phyloP scores from a whole-genome alignment of 768 basidiomycete genomes.

The Phylloporus arenicola region DNA sequence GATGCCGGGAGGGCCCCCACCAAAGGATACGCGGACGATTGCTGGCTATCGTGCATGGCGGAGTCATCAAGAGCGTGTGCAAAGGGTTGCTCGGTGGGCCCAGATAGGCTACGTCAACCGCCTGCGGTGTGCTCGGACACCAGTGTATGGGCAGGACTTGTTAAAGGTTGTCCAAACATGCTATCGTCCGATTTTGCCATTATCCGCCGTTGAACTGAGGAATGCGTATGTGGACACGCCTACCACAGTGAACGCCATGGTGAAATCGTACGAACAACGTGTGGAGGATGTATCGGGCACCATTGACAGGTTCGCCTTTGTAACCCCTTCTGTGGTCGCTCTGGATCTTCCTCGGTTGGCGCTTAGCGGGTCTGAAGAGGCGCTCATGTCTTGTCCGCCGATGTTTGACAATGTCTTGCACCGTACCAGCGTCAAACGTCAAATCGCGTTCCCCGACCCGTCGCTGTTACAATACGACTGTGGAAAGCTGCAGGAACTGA shows the following conservation, averaged over 20 bases:
- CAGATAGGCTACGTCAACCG: slow-evolving; percentile 72
- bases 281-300: slow-evolving; percentile 46
- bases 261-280: slow-evolving; percentile 63
- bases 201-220: slow-evolving; percentile 38
- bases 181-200: slow-evolving; percentile 47
- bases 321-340: slow-evolving; percentile 74
- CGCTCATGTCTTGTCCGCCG: slow-evolving; percentile 29
- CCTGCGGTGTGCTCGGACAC: slow-evolving; percentile 52
- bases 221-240: slow-evolving; percentile 40
- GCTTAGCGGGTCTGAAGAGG: slow-evolving; percentile 40
- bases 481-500: slow-evolving; percentile 86
- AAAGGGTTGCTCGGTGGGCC: slow-evolving; percentile 55
- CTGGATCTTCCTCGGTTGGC: slow-evolving; percentile 64
- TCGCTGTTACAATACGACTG: slow-evolving; percentile 92
- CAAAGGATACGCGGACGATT: slow-evolving; percentile 69
- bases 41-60: slow-evolving; percentile 60
- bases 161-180: slow-evolving; percentile 38
- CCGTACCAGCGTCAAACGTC: slow-evolving; percentile 70
- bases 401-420: slow-evolving; percentile 70
- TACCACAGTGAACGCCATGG: slow-evolving; percentile 38
- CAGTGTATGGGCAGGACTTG: slow-evolving; percentile 43
- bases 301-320: slow-evolving; percentile 72
- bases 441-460: slow-evolving; percentile 90
- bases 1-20: slow-evolving; percentile 58
- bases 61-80: slow-evolving; percentile 43